phyloP scores from a whole-genome alignment of 179 eudicot genomes.

The Amaranthus tricolor region DNA sequence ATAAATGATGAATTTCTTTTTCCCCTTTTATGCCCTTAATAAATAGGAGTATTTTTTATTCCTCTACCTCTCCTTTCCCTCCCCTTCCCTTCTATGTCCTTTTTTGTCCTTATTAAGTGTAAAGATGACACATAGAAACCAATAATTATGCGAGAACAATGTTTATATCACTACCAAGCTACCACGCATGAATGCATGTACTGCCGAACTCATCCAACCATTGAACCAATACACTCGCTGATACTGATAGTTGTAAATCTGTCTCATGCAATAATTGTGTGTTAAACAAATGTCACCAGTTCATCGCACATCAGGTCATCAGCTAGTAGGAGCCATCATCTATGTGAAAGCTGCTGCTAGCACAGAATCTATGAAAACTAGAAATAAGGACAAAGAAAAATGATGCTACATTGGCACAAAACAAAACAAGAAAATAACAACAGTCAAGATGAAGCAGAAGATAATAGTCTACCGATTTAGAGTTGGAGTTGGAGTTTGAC shows the following conservation, averaged over 20 bases:
- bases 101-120: too few relatives aligned
- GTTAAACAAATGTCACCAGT: neutral
- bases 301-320: neutral
- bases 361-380: neutral
- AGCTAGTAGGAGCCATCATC: neutral
- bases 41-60: too few relatives aligned
- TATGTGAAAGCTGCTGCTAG: neutral
- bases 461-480: slow-evolving; percentile 30
- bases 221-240: too few relatives aligned
- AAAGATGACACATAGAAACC: neutral
- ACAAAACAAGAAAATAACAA: neutral
- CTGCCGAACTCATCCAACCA: neutral
- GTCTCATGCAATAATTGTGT: neutral
- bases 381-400: neutral
- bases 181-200: neutral
- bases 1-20: too few relatives aligned
- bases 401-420: neutral
- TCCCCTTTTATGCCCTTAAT: too few relatives aligned
- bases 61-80: too few relatives aligned
- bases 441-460: neutral
- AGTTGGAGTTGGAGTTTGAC: slow-evolving; percentile 32
- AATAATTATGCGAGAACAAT: neutral
- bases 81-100: too few relatives aligned
- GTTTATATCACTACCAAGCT: neutral
- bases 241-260: neutral